These are phyloP conservation scores for Venturia asperata DNA, from an alignment of 2,329 filamentous ascomycete genomes.

Conservation along the genomic window DNA sequence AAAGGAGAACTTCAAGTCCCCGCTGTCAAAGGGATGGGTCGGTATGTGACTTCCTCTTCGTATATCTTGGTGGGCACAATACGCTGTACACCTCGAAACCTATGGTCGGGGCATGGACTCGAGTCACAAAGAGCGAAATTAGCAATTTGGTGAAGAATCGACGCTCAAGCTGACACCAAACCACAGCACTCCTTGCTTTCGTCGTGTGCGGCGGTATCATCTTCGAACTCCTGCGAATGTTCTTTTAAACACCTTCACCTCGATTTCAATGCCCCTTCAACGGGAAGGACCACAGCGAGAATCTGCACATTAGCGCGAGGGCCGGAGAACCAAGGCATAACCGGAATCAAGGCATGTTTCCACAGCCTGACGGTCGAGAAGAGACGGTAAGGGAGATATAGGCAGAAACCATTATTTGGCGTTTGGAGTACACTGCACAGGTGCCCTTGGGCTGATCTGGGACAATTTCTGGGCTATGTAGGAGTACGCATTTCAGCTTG, in stretches of 20 bases:
- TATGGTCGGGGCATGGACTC: slow-evolving; percentile 21
- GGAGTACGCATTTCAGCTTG: not conserved
- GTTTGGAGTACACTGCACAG: not conserved
- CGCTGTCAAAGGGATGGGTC: slow-evolving; percentile 52
- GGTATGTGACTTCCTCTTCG: slow-evolving; percentile 40
- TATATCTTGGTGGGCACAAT: not conserved
- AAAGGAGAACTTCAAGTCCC: slow-evolving; percentile 46
- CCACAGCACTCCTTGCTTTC: slow-evolving; percentile 53
- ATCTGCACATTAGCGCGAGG: slow-evolving; percentile 1
- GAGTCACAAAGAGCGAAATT: not conserved
- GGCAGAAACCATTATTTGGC: slow-evolving; percentile 1
- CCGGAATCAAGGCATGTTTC: not conserved
- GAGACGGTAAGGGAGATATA: not conserved
- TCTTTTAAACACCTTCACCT: slow-evolving; percentile 29
- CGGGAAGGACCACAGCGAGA: not conserved
- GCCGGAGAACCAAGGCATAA: not conserved
- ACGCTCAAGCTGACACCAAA: slow-evolving; percentile 7
- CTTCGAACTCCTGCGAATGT: slow-evolving; percentile 49
- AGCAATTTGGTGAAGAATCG: not conserved
- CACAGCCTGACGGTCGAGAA: not conserved
- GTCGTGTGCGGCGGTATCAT: slow-evolving; percentile 55
- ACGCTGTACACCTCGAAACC: not conserved
- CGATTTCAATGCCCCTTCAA: not conserved
- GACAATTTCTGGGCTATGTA: not conserved
- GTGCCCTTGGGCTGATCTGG: not conserved